Base-by-base conservation (phyloP, 441 rosid species). In the Dalechampia spathulata region DNA sequence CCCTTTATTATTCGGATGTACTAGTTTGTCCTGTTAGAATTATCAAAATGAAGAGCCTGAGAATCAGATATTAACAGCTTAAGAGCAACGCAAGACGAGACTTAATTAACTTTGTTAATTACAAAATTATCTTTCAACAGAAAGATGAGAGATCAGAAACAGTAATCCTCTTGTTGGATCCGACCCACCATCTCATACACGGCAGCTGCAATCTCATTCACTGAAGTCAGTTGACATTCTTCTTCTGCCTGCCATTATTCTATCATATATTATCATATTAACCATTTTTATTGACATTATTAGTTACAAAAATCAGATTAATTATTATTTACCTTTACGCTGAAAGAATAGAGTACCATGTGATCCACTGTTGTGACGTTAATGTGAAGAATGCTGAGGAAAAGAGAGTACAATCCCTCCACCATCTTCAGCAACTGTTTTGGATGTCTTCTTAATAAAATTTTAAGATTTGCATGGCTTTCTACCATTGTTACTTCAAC, bases 401-500 rank as follows among this genome's bases (percentile, higher is more conserved):
- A 73, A 38, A 82, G 73, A 52, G 78, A 71, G 56, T 63, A 44
- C 54, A 84, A 49, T 26, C 72, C 83, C 10, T 47, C 52, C 46
- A 82, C 63, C 67, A 82, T 73, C 50, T 78, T 79, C 64, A 72
- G 38, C 30, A 79, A 71, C 60, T 74, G 75, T 65, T 64, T 79
- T 40, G 86, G 87, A 3, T 67, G 69, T 55, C 57, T 67, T 62
- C 55, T 76, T 36, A 77, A 47, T 36, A 69, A 58, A 57, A 84
- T 77, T 67, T n/a, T n/a, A n/a, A n/a, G n/a, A n/a, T n/a, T n/a
- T n/a, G n/a, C n/a, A n/a, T n/a, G n/a, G n/a, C n/a, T 78, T 36
- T 76, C 86, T 43, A 68, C 65, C 83, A 77, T 69, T 19, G 74
- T 79, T 14, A 82, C 87, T 58, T 79, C 83, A 57, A 84, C 81